A percentile compares a stretch with the other conserved stretches of the same genome.
Conservation (phyloP, 2,329 filamentous ascomycete genomes). For the Hypomyces rosellus region DNA sequence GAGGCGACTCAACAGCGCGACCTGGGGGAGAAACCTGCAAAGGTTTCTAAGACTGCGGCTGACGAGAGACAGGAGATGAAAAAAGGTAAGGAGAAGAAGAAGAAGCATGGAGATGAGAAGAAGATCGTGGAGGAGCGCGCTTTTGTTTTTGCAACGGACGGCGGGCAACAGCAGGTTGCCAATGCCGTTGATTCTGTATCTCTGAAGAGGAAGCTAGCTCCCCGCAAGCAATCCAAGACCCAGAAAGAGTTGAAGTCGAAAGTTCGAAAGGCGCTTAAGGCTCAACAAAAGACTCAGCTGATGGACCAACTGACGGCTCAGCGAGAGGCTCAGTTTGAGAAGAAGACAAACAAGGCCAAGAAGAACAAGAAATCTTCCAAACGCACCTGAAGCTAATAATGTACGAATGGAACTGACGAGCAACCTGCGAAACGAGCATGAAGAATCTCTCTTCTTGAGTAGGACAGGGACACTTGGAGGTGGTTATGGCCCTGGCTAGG, state of each 20-base stretch:
- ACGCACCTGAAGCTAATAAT: too few relatives aligned
- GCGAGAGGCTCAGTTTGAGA: conserved; percentile 25
- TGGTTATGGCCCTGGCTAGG: conserved; percentile 2
- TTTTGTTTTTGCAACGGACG: too few relatives aligned
- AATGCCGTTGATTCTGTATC: too few relatives aligned
- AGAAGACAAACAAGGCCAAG: conserved; percentile 52
- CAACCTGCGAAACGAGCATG: not conserved
- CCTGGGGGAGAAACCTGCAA: too few relatives aligned
- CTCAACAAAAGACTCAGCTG: not conserved
- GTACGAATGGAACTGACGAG: too few relatives aligned
- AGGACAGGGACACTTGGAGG: too few relatives aligned
- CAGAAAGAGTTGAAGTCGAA: not conserved
- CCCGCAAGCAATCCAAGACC: not conserved
- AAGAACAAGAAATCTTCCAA: conserved; percentile 2
- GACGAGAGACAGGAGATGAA: not conserved
- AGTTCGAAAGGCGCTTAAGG: not conserved
- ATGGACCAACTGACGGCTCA: not conserved
- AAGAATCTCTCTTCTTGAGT: not conserved
- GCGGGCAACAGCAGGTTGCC: too few relatives aligned
- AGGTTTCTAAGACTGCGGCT: not conserved
- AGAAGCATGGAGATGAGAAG: not conserved
- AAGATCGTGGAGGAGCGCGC: not conserved
- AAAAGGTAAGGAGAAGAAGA: not conserved
- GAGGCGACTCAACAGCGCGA: not conserved
- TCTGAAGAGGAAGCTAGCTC: too few relatives aligned